phyloP scores from a whole-genome alignment of 192 early-diverging fungal genomes.

The Haplosporangium gracile region DNA sequence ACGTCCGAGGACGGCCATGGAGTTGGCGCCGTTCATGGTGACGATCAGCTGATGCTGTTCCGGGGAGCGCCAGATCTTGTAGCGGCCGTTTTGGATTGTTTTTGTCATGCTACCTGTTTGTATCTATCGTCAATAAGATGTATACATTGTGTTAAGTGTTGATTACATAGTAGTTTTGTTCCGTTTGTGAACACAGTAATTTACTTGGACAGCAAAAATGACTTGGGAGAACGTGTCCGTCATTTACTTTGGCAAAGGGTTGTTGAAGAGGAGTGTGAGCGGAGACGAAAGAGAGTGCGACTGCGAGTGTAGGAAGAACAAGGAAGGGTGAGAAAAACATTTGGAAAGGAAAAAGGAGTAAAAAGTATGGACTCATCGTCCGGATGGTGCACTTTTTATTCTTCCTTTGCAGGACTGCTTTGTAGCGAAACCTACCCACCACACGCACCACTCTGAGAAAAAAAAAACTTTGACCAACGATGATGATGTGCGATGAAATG shows the following conservation, averaged over 20 bases:
- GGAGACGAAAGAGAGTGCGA: neutral
- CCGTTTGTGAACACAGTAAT: too few relatives aligned
- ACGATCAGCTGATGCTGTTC: neutral
- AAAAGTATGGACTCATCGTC: neutral
- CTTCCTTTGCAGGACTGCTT: neutral
- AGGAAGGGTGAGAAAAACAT: neutral
- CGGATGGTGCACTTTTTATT: neutral
- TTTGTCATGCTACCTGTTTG: neutral
- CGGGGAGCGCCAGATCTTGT: conserved; percentile 3
- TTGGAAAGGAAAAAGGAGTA: neutral
- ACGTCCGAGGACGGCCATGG: neutral
- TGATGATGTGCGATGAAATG: neutral
- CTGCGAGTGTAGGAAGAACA: neutral
- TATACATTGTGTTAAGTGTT: too few relatives aligned
- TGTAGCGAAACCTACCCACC: neutral
- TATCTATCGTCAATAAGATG: neutral
- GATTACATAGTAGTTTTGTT: too few relatives aligned
- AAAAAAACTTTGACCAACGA: neutral
- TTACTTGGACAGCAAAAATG: too few relatives aligned
- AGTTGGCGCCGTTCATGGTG: neutral
- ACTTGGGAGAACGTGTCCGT: too few relatives aligned
- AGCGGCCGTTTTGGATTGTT: neutral
- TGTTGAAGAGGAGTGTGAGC: neutral
- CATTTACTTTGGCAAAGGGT: neutral
- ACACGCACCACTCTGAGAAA: neutral